Conservation (phyloP, 129 eudicot species). For the Centella asiatica region DNA sequence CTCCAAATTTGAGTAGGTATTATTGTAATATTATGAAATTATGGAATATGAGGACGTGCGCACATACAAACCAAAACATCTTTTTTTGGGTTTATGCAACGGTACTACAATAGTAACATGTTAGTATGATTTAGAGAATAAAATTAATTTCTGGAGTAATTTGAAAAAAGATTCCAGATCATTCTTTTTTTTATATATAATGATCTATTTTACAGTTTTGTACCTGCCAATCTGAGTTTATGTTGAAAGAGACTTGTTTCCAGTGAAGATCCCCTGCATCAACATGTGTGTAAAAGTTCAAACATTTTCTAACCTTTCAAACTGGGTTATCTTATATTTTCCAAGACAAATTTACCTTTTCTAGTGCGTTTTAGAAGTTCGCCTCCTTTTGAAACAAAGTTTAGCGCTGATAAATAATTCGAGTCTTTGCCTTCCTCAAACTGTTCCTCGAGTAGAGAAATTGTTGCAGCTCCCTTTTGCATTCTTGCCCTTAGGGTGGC, state of each 20-base stretch:
- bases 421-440: conserved; percentile 47
- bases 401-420: conserved; percentile 38
- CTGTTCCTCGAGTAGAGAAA: conserved; percentile 35
- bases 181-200: background rate
- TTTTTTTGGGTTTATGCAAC: background rate
- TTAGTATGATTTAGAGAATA: too few species aligned
- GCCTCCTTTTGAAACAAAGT: conserved; percentile 64
- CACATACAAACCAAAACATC: background rate
- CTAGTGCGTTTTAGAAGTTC: conserved; percentile 75
- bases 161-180: background rate
- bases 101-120: background rate
- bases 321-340: conserved; percentile 1
- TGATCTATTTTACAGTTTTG: background rate
- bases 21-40: background rate
- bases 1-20: background rate
- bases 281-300: conserved; percentile 14
- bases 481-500: conserved; percentile 73
- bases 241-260: conserved; percentile 80
- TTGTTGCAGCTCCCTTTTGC: conserved; percentile 46
- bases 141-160: background rate
- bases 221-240: conserved; percentile 69
- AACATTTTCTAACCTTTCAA: background rate
- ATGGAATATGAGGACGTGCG: too few species aligned
- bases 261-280: conserved; percentile 83
- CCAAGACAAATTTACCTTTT: conserved; percentile 38